phyloP scores from a whole-genome alignment of 768 basidiomycete genomes.

The Termitomyces sp. region DNA sequence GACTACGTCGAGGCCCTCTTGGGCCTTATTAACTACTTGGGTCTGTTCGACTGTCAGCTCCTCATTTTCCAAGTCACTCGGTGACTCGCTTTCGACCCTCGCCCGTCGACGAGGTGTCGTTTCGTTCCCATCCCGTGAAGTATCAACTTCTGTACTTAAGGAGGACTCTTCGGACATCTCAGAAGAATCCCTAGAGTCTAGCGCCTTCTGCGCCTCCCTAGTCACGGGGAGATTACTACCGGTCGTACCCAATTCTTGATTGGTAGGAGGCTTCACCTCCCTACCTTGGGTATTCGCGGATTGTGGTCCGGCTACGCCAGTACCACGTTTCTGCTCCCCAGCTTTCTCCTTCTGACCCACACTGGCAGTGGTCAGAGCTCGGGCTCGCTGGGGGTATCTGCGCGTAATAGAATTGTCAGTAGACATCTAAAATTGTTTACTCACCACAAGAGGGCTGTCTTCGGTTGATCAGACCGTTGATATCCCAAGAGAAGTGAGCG shows the following conservation, averaged over 20 bases:
- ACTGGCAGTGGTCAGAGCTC: no score
- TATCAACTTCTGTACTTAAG: background rate
- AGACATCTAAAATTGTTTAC: background rate
- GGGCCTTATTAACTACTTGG: background rate
- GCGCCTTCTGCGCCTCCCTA: no score
- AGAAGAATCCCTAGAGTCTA: no score
- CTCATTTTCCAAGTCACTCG: accelerated
- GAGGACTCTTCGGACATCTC: background rate
- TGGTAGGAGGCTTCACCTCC: no score
- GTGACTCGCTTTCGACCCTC: background rate
- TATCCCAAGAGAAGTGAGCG: background rate
- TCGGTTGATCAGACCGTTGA: background rate
- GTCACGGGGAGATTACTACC: no score
- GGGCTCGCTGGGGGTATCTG: no score
- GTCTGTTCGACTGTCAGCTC: background rate
- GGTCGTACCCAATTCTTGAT: no score
- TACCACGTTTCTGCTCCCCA: no score
- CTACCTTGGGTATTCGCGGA: accelerated
- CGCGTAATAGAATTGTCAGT: background rate
- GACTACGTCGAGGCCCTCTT: background rate
- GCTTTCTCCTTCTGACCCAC: no score
- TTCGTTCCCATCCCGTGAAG: background rate
- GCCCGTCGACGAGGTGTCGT: background rate
- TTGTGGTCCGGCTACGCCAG: no score
- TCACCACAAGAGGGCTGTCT: background rate